These are phyloP conservation scores for Tolypocladium amazonense DNA, from an alignment of 2,329 filamentous ascomycete genomes.

Conservation along the genomic window DNA sequence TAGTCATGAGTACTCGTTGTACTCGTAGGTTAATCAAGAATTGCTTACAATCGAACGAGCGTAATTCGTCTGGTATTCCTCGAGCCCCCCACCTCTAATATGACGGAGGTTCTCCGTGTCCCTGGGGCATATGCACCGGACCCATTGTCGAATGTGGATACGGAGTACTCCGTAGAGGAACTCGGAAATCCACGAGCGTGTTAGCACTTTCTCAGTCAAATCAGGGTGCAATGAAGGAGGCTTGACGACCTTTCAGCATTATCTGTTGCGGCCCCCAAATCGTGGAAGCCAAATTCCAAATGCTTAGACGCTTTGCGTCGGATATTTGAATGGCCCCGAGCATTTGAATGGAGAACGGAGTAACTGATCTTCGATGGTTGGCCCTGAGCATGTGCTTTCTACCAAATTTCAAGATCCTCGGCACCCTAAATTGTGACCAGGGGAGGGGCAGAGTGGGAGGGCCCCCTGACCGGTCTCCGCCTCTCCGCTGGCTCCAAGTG, in stretches of 20 bases:
- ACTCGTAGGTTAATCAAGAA: not conserved
- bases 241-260: too few relatives aligned
- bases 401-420: not conserved
- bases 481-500: not conserved
- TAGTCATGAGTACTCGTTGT: too few relatives aligned
- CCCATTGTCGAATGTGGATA: not conserved
- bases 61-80: not conserved
- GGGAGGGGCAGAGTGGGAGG: not conserved
- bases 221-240: not conserved
- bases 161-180: not conserved
- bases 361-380: not conserved
- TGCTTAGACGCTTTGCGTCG: too few relatives aligned
- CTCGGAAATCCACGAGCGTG: not conserved
- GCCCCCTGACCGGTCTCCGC: not conserved
- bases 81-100: not conserved
- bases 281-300: not conserved
- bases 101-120: not conserved
- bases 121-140: not conserved
- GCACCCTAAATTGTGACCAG: not conserved
- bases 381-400: not conserved
- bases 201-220: not conserved
- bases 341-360: too few relatives aligned
- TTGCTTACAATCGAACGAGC: not conserved
- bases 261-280: not conserved
- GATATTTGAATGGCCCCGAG: not conserved